Base-by-base conservation (phyloP, 345 rosid genomes). In the Eucalyptus decipiens region DNA sequence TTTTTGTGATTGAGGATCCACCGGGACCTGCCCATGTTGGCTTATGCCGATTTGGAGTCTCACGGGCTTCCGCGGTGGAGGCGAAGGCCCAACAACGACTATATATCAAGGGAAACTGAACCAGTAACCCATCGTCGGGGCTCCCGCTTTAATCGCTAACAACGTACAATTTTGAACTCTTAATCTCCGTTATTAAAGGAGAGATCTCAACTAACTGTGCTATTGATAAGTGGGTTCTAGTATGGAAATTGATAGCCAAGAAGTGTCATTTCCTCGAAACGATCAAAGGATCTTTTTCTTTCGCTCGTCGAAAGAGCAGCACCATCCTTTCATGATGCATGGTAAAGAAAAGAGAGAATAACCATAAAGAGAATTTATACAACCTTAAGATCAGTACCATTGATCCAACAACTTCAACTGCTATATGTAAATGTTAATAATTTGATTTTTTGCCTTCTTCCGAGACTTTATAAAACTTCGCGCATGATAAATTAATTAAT, bases 81-180 rank as follows among this genome's bases (percentile, higher is more conserved):
- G 1, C 16, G 18, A 1, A 49, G 51, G 51, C 51, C 14, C 51
- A 49, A 15, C 18, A 0, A 16, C 6, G 51, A 49, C 18, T 49
- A 49, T 49, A 49, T 2, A 0, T 49, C 7, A 17, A 2, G 8
- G 7, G 4, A 51, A 51, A 51, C 1, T 17, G 3, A 8, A 6
- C 21, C 4, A 17, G 0, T 3, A 50, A 50, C 52, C 1, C 52
- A 50, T 1, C 6, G 0, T 3, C 3, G 3, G 3, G 8, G 1
- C 8, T 19, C 3, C 0, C 4, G 21, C 8, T 51, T 51, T 51
- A 51, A 51, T 51, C 2, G 4, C 21, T 51, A 51, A 6, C 8
- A 51, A 17, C 8, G 2, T 19, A 51, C 3, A 21, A 1, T 51
- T 51, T 6, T 8, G 7, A 51, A 51, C 8, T 8, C 3, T 50